phyloP scores from a whole-genome alignment of 306 rosid species.

The Styphnolobium japonicum region DNA sequence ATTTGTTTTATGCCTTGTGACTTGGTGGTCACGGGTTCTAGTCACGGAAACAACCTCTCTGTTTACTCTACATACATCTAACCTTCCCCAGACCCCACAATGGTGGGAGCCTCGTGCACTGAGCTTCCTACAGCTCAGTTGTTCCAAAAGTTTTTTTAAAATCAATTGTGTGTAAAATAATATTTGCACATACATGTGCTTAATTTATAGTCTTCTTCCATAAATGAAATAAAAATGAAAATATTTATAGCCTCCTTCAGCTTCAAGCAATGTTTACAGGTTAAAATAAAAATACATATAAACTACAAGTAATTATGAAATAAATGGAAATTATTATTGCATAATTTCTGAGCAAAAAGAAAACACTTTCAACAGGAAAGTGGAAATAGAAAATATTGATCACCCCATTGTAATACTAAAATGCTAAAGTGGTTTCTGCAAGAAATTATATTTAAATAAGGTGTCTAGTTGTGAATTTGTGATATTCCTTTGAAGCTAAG shows the following conservation, averaged over 20 bases:
- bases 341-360: background rate
- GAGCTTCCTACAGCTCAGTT: background rate
- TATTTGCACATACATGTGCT: background rate
- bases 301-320: background rate
- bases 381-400: background rate
- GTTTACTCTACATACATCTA: background rate
- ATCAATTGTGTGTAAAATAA: background rate
- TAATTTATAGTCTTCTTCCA: background rate
- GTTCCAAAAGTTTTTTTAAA: too few relatives aligned
- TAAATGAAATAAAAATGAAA: background rate
- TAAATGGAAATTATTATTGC: background rate
- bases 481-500: background rate
- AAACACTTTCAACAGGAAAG: background rate
- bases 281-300: background rate
- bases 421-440: background rate
- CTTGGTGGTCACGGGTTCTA: background rate
- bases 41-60: constrained; percentile 4
- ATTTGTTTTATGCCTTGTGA: background rate
- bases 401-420: constrained; percentile 9
- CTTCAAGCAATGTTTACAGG: constrained; percentile 14
- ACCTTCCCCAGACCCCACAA: background rate
- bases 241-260: background rate
- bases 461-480: constrained; percentile 7
- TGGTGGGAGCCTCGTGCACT: background rate
- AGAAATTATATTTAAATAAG: background rate